Conservation (phyloP, 768 basidiomycete genomes). For the Lactarius akahatsu region DNA sequence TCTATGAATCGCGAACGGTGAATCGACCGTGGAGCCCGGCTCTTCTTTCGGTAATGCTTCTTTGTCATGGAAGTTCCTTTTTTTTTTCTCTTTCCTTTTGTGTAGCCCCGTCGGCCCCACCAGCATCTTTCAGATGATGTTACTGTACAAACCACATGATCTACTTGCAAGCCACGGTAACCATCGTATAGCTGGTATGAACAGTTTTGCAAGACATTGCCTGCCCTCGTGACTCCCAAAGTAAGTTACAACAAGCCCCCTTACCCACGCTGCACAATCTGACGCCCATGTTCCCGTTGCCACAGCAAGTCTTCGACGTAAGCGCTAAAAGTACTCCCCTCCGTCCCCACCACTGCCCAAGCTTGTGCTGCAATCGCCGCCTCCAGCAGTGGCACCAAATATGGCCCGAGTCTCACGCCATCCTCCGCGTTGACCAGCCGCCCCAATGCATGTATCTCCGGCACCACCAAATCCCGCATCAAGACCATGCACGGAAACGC, state of each 20-base stretch:
- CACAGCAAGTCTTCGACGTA: conserved; percentile 70
- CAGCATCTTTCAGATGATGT: too few relatives aligned
- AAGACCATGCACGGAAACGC: conserved; percentile 67
- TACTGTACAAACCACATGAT: too few relatives aligned
- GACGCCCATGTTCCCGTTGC: conserved; percentile 53
- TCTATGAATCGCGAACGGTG: background rate
- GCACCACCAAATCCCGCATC: conserved; percentile 42
- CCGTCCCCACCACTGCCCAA: conserved; percentile 61
- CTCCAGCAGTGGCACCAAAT: conserved; percentile 65
- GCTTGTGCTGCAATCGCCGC: conserved; percentile 66
- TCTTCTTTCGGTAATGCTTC: background rate
- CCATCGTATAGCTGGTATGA: too few relatives aligned
- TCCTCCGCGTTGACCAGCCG: conserved; percentile 44
- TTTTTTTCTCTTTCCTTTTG: background rate
- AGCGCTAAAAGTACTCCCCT: conserved; percentile 71
- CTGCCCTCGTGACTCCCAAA: too few relatives aligned
- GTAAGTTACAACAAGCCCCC: background rate
- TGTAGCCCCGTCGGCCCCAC: too few relatives aligned
- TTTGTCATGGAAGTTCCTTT: background rate
- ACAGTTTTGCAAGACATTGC: too few relatives aligned
- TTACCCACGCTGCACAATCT: conserved; percentile 50
- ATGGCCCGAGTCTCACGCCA: conserved; percentile 44
- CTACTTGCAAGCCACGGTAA: too few relatives aligned
- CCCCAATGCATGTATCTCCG: conserved; percentile 25
- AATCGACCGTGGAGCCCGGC: background rate